These are phyloP conservation scores for Cutaneotrichosporon mucoides DNA, from an alignment of 1,284 basidiomycete species.

Conservation along the genomic window DNA sequence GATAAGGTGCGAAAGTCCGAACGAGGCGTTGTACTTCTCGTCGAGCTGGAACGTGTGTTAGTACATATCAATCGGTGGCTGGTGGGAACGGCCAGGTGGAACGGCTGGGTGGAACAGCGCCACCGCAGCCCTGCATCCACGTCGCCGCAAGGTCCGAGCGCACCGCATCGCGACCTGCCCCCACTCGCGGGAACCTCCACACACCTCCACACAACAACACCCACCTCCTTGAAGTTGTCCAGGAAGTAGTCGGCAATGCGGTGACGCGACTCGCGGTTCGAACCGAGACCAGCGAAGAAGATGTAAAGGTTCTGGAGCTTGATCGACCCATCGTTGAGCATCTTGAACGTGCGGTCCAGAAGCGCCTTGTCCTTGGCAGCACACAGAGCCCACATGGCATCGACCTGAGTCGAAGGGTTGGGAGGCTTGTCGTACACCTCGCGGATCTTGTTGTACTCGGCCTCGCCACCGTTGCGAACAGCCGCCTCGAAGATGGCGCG, in stretches of 20 bases:
- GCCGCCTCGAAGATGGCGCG: conserved; percentile 48
- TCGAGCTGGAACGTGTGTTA: conserved; percentile 53
- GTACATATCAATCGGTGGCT: neutral
- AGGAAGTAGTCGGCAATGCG: conserved; percentile 53
- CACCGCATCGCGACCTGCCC: too few relatives aligned
- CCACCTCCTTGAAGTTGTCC: conserved; percentile 61
- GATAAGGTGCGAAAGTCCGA: conserved; percentile 51
- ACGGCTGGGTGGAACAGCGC: too few relatives aligned
- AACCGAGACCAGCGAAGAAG: conserved; percentile 48
- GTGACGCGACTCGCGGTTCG: conserved; percentile 38
- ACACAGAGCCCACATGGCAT: conserved; percentile 58
- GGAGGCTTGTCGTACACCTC: conserved; percentile 66
- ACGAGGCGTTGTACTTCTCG: conserved; percentile 68
- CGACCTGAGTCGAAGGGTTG: conserved; percentile 65
- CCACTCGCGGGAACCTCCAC: too few relatives aligned
- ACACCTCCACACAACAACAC: too few relatives aligned
- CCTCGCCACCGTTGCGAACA: conserved; percentile 67
- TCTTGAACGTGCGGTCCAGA: conserved; percentile 60
- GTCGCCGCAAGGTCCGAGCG: too few relatives aligned
- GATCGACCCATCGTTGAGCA: conserved; percentile 54
- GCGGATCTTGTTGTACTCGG: conserved; percentile 72
- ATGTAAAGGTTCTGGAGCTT: conserved; percentile 64
- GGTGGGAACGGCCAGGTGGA: too few relatives aligned
- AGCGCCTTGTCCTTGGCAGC: conserved; percentile 45
- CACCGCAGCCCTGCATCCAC: too few relatives aligned